Base-by-base conservation (phyloP, 352 stramenopile species). In the Thraustochytrium striatum region DNA sequence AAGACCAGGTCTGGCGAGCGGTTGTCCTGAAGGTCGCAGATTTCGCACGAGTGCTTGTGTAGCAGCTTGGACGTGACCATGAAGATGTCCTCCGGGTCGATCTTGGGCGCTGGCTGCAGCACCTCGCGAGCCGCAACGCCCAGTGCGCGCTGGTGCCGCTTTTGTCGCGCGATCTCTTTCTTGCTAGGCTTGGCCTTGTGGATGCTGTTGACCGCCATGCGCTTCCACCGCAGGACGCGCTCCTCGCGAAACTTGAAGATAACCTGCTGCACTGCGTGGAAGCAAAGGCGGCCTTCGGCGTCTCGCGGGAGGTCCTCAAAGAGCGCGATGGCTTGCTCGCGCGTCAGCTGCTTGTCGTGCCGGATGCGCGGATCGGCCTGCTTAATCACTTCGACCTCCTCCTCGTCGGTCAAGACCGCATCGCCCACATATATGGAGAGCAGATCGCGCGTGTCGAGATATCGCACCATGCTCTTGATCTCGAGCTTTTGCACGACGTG, bases 371-470 rank as follows among this genome's bases (percentile, higher is more conserved):
- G 36, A 70, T 93, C 87, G 13, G 92, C 87, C 19, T 92, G 88
- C 35, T 84, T 81, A 13, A 93, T 85, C 38, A 94, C 87, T 47
- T 92, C 86, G 35, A 93, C 87, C 61, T 83, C 65, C 72, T 86
- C 69, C 30, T 92, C 85, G 35, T 90, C 84, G 61, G 87, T 87
- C 8, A 90, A 88, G 38, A 92, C 57, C 44, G 83, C 88, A 58
- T 84, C 86, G 81, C 89, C 87, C 35, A 83, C 72, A 65, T 92
- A 91, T 21, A 93, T 88, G 3, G 81, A 83, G n/a, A 93, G 72
- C 3, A 93, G 89, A 69, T 94, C 90, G 57, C 93, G 88, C 7
- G 86, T 84, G 81, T 93, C 87, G 82, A 93, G 92, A 58, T 88
- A 85, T 19, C 79, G 78, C 50, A 87, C 89, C 89, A 94, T 93